Percentiles rank a stretch among this genome's conserved stretches.
Evolutionary conservation across 306 rosid genomes (phyloP).

Genomic region (Acacia acuminata): DNA sequence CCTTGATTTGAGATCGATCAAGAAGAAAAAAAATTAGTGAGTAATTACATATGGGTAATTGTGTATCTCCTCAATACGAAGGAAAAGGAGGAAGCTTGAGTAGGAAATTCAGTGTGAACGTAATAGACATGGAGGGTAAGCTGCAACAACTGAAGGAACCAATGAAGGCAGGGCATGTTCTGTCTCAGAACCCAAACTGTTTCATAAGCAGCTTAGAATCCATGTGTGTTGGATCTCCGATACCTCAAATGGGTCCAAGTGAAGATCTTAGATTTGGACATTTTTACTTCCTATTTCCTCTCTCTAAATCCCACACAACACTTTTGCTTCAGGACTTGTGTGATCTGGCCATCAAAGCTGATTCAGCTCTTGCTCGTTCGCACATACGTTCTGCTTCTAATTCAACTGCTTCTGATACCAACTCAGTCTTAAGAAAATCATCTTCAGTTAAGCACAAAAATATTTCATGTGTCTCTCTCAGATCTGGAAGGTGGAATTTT

Average conservation of each 20-base stretch:
- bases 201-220: slow-evolving; percentile 61
- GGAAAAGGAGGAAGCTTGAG: slow-evolving; percentile 26
- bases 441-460: neutral
- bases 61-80: slow-evolving; percentile 48
- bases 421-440: neutral
- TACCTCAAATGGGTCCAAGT: slow-evolving; percentile 31
- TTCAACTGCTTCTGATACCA: neutral
- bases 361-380: slow-evolving; percentile 50
- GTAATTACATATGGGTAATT: slow-evolving; percentile 50
- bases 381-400: neutral
- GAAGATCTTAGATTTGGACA: slow-evolving; percentile 60
- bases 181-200: slow-evolving; percentile 55
- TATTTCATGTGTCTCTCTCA: slow-evolving; percentile 4
- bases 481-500: neutral
- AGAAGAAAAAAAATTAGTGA: neutral
- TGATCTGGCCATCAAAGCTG: slow-evolving; percentile 56
- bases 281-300: slow-evolving; percentile 59
- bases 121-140: slow-evolving; percentile 54
- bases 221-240: slow-evolving; percentile 43
- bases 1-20: neutral
- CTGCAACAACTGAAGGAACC: slow-evolving; percentile 55
- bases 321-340: slow-evolving; percentile 64
- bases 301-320: slow-evolving; percentile 28
- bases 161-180: slow-evolving; percentile 46
- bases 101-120: slow-evolving; percentile 38